Conservation (phyloP, 2,329 filamentous ascomycete species). For the Pseudocercospora crystallina region DNA sequence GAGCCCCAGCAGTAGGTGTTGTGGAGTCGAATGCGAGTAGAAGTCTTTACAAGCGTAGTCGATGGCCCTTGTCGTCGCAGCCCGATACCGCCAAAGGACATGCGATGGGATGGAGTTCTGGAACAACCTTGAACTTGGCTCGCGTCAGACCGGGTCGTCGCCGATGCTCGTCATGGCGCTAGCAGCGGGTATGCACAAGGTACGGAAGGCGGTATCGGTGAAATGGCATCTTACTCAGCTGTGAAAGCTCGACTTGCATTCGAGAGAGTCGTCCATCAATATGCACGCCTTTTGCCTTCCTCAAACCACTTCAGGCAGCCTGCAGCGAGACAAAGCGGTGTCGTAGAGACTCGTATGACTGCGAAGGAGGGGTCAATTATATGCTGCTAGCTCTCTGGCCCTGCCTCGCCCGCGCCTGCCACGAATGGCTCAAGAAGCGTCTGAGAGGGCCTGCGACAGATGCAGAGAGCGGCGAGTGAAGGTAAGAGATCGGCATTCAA, state of each 20-base stretch:
- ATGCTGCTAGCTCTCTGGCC: neutral
- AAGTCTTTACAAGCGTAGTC: too few species aligned
- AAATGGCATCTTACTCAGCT: neutral
- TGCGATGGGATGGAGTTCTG: too few species aligned
- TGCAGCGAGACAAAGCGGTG: neutral
- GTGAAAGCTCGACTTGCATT: conserved; percentile 2
- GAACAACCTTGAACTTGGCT: too few species aligned
- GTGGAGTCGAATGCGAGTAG: too few species aligned
- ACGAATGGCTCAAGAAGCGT: conserved; percentile 28
- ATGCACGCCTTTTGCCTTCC: neutral
- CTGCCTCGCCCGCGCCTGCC: conserved; percentile 2
- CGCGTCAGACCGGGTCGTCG: too few species aligned
- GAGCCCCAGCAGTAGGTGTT: neutral
- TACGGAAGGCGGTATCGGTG: too few species aligned
- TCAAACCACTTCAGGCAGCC: neutral
- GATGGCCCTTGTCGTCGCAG: too few species aligned
- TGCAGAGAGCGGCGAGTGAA: conserved; percentile 37
- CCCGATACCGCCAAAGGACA: too few species aligned
- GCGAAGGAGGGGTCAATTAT: neutral
- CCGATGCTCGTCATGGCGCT: too few species aligned
- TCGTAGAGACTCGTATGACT: neutral
- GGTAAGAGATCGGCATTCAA: conserved; percentile 20
- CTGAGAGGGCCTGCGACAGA: conserved; percentile 35
- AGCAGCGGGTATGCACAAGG: too few species aligned
- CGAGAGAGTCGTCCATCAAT: conserved; percentile 5